These are phyloP conservation scores for Penicillium cosmopolitanum DNA, from an alignment of 495 filamentous ascomycete species.

Conservation along the genomic window DNA sequence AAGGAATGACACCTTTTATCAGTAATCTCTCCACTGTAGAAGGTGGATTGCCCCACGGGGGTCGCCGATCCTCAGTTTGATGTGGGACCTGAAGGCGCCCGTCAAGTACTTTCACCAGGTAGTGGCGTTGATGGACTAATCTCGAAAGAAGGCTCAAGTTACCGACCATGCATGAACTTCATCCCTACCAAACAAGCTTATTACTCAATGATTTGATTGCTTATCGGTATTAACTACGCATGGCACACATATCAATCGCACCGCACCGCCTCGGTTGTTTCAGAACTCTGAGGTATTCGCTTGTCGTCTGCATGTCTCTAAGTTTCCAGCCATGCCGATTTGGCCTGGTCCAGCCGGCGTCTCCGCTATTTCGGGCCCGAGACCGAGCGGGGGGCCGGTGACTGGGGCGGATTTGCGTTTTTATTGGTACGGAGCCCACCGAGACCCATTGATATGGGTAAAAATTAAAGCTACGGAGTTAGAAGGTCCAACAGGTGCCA, in stretches of 20 bases:
- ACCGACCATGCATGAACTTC: no score
- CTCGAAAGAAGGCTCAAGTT: no score
- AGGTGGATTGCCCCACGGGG: constrained; percentile 21
- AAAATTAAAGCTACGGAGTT: not conserved
- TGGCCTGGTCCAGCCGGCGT: constrained; percentile 21
- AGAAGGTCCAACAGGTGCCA: constrained; percentile 3
- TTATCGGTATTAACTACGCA: not conserved
- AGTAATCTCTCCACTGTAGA: not conserved
- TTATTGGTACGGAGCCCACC: constrained; percentile 21
- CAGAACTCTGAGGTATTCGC: not conserved
- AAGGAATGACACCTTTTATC: constrained; percentile 7
- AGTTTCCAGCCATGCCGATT: constrained; percentile 17
- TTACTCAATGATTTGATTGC: no score
- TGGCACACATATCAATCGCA: not conserved
- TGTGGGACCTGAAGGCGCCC: not conserved
- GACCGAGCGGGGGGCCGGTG: constrained; percentile 7
- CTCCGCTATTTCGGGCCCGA: not conserved
- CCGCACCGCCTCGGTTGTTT: not conserved
- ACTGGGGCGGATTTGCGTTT: constrained; percentile 9
- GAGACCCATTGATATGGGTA: constrained; percentile 12
- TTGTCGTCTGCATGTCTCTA: constrained; percentile 4
- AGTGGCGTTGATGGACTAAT: no score
- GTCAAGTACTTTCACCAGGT: not conserved
- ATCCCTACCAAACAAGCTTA: no score
- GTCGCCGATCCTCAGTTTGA: constrained; percentile 15